These are phyloP conservation scores for Pyrenophora seminiperda DNA, from an alignment of 2,329 filamentous ascomycete species.

Conservation along the genomic window DNA sequence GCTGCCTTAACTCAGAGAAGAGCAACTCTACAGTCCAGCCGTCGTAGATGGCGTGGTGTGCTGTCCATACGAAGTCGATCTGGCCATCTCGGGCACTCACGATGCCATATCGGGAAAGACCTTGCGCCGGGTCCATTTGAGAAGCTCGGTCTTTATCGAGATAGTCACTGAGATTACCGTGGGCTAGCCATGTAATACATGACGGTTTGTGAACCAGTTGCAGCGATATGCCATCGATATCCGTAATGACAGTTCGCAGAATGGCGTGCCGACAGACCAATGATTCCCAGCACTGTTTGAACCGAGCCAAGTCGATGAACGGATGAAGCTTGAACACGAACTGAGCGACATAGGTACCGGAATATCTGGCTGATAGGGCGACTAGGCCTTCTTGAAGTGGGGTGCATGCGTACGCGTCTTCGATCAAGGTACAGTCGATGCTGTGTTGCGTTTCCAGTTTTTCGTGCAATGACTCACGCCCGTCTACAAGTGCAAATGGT, in stretches of 20 bases:
- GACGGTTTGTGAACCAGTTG: constrained; percentile 13
- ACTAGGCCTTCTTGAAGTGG: constrained; percentile 61
- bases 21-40: constrained; percentile 19
- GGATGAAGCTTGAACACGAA: constrained; percentile 43
- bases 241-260: not conserved
- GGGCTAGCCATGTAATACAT: constrained; percentile 5
- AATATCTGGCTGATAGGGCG: constrained; percentile 58
- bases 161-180: constrained; percentile 7
- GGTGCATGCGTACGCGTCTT: constrained; percentile 62
- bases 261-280: not conserved
- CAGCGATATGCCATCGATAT: not conserved
- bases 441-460: not conserved
- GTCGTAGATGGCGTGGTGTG: constrained; percentile 34
- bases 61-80: constrained; percentile 24
- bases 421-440: constrained; percentile 27
- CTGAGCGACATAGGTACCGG: constrained; percentile 52
- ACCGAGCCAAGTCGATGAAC: not conserved
- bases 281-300: not conserved
- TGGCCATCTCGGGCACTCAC: constrained; percentile 2
- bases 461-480: not conserved
- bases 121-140: not conserved
- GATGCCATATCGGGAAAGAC: constrained; percentile 12
- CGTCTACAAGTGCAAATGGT: not conserved
- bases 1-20: constrained; percentile 2
- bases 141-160: constrained; percentile 1